These are phyloP conservation scores for Suillus brevipes DNA, from an alignment of 768 basidiomycete species.

Conservation along the genomic window DNA sequence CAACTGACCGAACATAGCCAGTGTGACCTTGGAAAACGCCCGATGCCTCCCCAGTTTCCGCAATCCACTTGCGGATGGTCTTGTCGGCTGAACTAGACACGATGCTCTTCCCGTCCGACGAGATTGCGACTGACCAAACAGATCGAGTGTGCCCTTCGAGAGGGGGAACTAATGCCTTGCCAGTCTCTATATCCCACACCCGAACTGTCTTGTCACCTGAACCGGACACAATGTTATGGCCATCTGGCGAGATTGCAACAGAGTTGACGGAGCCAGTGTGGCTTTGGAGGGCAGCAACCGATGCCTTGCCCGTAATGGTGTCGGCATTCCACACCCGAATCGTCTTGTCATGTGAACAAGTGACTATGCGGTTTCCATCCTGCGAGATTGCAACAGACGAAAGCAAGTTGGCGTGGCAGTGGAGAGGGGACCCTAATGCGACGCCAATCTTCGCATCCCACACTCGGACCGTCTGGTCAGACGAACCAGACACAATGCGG, in stretches of 20 bases:
- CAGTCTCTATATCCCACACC: constrained; percentile 2
- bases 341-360: not conserved
- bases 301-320: not conserved
- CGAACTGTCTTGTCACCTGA: constrained; percentile 3
- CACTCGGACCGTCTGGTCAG: constrained; percentile 1
- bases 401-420: not conserved
- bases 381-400: not conserved
- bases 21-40: not conserved
- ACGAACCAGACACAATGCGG: constrained; percentile 6
- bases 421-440: not conserved
- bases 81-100: not conserved
- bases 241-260: constrained; percentile 9
- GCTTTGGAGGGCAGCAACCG: not conserved
- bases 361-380: not conserved
- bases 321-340: not conserved
- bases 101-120: not conserved
- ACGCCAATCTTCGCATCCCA: constrained; percentile 2
- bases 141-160: not conserved
- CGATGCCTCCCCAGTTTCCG: not conserved
- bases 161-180: not conserved
- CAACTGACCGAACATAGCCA: not conserved
- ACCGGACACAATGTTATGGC: not conserved
- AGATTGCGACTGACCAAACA: not conserved
- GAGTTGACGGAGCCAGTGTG: not conserved
- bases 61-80: not conserved